phyloP scores from a whole-genome alignment of 2,329 filamentous ascomycete genomes.

The Alternaria sp. region DNA sequence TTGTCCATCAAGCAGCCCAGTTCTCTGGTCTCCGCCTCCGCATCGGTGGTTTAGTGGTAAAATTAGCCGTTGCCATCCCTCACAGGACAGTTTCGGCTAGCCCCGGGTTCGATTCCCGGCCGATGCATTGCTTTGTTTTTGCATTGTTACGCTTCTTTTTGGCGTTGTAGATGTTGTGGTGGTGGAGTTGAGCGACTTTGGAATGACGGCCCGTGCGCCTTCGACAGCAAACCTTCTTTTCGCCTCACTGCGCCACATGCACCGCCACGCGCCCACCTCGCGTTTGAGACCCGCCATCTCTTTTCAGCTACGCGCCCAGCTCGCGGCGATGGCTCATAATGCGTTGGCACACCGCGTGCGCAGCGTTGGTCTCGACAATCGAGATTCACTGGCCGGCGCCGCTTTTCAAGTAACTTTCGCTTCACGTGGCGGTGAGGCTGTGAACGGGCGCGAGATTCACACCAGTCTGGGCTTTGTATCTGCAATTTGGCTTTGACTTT shows the following conservation, averaged over 20 bases:
- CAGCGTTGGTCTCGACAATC: not conserved
- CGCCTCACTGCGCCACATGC: slow-evolving; percentile 6
- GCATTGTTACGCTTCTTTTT: not conserved
- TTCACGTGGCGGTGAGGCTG: slow-evolving; percentile 5
- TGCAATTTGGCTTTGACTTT: not conserved
- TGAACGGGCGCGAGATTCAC: not conserved
- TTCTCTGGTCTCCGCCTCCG: not conserved
- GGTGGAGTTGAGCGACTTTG: not conserved
- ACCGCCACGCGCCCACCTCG: slow-evolving; percentile 26
- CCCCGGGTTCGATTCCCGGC: slow-evolving; percentile 36
- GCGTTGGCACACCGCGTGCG: slow-evolving; percentile 9
- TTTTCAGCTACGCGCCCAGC: slow-evolving; percentile 23
- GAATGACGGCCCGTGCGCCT: not conserved
- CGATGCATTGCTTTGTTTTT: slow-evolving; percentile 23
- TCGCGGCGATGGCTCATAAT: slow-evolving; percentile 19
- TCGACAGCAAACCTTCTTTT: not conserved
- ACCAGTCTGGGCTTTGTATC: not conserved
- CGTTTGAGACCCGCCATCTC: slow-evolving; percentile 26
- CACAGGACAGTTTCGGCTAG: slow-evolving; percentile 22
- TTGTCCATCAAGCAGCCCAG: not conserved
- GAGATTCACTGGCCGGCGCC: not conserved
- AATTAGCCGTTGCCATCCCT: slow-evolving; percentile 34
- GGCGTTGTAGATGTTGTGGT: not conserved
- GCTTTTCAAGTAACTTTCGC: not conserved
- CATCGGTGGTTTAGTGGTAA: slow-evolving; percentile 39